Base-by-base conservation (phyloP, 2,329 filamentous ascomycete genomes). In the Lecanoromycetidae sp. region DNA sequence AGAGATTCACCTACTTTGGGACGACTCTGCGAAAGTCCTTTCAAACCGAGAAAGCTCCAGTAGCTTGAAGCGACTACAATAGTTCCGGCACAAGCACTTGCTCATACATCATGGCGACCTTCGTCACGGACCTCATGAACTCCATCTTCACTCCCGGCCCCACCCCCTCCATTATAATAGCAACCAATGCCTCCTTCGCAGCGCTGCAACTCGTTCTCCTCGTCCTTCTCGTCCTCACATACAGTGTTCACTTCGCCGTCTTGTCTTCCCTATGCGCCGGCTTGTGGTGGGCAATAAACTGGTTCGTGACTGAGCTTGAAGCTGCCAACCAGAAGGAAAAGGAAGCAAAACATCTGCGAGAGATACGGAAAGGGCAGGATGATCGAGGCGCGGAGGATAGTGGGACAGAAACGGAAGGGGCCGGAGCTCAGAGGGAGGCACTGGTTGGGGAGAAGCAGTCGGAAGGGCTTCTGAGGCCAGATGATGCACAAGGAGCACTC, bases 221-320 rank as follows among this genome's bases (percentile, higher is more conserved):
- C 54, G 64, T 68, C 45, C 82, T 98, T 52, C 76, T 96, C 44
- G 51, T 87, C 56, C 81, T 79, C 48, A 98, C 90, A 6, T 79
- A 83, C 66, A 94, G 84, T 68, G 75, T 94, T 54, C 91, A 96
- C 71, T 94, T 95, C 60, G 63, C 87, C 53, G 72, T 90, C 49
- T 76, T 98, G 5, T 94, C 86, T 10, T 59, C 80, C 49, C 71
- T 98, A 8, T 86, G 79, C 54, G 88, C 70, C 26, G 84, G 84
- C 4, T 73, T 96, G 29, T 98, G 91, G 91, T 87, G 77, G 70
- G 79, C 84, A 48, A 88, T 96, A 68, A 96, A 96, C 74, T 98
- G 91, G 91, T 96, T 98, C 61, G 87, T 86, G 46, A 68, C 68
- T 37, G 90, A 81, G 60, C 63, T 81, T 44, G 65, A 66, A 26